These are phyloP conservation scores for Boletellus emodensis DNA, from an alignment of 768 basidiomycete genomes.

Conservation along the genomic window DNA sequence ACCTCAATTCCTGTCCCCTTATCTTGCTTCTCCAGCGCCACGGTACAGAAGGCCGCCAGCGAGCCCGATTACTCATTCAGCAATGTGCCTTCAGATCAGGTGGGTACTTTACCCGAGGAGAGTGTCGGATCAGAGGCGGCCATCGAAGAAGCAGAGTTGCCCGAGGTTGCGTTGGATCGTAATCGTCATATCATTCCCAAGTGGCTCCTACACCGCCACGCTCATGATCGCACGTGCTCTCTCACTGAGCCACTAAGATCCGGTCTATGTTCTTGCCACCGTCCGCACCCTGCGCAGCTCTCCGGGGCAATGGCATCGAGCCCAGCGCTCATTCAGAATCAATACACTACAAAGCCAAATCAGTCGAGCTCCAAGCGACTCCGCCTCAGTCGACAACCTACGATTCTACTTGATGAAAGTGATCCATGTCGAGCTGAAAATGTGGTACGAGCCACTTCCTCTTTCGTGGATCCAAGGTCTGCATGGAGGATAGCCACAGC, in stretches of 20 bases:
- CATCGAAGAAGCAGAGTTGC: constrained; percentile 74
- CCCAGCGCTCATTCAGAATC: constrained; percentile 54
- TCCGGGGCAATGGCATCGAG: constrained; percentile 61
- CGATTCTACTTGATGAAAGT: constrained; percentile 34
- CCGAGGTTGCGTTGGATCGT: constrained; percentile 88
- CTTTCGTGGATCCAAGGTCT: constrained; percentile 23
- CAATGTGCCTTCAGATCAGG: background rate
- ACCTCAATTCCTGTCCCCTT: constrained; percentile 14
- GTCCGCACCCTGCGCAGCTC: constrained; percentile 40
- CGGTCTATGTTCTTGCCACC: constrained; percentile 30
- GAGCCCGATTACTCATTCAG: constrained; percentile 18
- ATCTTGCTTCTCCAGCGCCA: constrained; percentile 25
- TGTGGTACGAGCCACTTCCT: constrained; percentile 23
- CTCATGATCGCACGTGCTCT: constrained; percentile 50
- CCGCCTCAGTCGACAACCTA: constrained; percentile 40
- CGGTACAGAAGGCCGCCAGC: constrained; percentile 26
- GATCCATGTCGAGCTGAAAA: constrained; percentile 47
- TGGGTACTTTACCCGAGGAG: constrained; percentile 23
- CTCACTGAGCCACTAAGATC: constrained; percentile 34
- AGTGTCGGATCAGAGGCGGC: constrained; percentile 41
- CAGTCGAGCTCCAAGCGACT: constrained; percentile 31
- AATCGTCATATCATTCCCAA: constrained; percentile 97
- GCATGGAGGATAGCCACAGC: constrained; percentile 10
- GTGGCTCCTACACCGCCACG: constrained; percentile 66
- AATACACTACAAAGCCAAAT: constrained; percentile 18